Conservation (phyloP, 1,139 yeast species). For the Geotrichum carabidarum region DNA sequence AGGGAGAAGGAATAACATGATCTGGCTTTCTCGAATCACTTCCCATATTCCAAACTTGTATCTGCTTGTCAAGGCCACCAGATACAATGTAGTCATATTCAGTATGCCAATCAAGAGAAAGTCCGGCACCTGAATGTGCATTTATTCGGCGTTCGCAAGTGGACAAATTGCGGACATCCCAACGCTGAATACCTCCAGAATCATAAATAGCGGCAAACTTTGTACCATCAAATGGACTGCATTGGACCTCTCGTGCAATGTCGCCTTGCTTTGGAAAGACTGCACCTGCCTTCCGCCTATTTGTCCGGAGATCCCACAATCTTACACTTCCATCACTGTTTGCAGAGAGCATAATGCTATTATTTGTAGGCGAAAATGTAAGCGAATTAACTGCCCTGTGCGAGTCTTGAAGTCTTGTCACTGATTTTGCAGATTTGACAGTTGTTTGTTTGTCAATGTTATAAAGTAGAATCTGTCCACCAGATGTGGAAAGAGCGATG, state of each 20-base stretch:
- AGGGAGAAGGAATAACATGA: conserved; percentile 66
- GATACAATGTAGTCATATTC: conserved; percentile 74
- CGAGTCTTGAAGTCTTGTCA: conserved; percentile 53
- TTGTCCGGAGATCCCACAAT: conserved; percentile 77
- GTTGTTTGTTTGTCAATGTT: conserved; percentile 38
- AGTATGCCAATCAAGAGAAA: conserved; percentile 85
- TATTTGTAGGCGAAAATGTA: conserved; percentile 57
- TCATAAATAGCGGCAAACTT: conserved; percentile 75
- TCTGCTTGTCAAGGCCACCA: conserved; percentile 86
- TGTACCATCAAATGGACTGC: conserved; percentile 41
- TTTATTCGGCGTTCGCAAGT: conserved; percentile 62
- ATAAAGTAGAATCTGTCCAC: conserved; percentile 43
- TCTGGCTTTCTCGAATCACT: conserved; percentile 55
- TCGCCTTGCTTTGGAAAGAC: conserved; percentile 48
- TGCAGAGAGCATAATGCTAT: conserved; percentile 67
- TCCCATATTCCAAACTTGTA: conserved; percentile 71
- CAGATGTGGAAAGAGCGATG: conserved; percentile 33
- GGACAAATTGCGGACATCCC: conserved; percentile 61
- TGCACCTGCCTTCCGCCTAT: conserved; percentile 43
- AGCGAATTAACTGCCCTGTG: conserved; percentile 77
- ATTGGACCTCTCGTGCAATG: conserved; percentile 40
- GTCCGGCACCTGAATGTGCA: conserved; percentile 89
- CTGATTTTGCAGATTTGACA: conserved; percentile 32
- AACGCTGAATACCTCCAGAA: conserved; percentile 78
- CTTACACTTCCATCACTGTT: conserved; percentile 88